Conservation (phyloP, 2,329 filamentous ascomycete species). For the Ascochyta rabiei region DNA sequence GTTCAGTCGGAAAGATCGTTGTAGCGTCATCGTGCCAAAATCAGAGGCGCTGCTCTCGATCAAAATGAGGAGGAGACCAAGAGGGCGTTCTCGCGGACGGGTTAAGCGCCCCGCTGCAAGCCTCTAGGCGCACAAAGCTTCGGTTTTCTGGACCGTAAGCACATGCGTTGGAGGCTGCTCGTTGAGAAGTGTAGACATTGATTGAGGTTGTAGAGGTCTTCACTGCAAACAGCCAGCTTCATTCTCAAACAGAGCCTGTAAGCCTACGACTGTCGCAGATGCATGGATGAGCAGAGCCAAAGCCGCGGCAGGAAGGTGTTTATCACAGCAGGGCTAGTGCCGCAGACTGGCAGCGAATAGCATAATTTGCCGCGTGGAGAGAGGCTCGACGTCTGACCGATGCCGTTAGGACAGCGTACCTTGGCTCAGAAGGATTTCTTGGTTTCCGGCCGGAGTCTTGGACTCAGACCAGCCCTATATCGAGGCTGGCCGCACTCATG, state of each 20-base stretch:
- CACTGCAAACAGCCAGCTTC: background rate
- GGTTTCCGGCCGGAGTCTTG: constrained; percentile 8
- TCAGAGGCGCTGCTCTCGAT: background rate
- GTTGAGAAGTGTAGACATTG: background rate
- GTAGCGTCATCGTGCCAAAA: background rate
- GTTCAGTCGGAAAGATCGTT: constrained; percentile 16
- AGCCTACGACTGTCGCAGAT: background rate
- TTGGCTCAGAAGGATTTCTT: constrained; percentile 13
- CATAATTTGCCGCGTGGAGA: background rate
- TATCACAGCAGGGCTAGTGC: constrained; percentile 1
- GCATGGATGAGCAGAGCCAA: constrained; percentile 1
- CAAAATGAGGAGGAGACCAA: background rate
- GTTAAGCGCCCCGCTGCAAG: background rate
- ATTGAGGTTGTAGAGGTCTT: background rate
- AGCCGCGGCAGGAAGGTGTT: constrained; percentile 12
- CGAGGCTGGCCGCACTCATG: background rate
- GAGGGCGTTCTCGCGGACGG: too few species aligned
- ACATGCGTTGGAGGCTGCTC: background rate
- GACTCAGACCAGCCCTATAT: constrained; percentile 8
- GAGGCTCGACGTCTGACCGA: constrained; percentile 13
- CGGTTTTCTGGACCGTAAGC: background rate
- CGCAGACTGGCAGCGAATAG: constrained; percentile 3
- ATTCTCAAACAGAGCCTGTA: background rate
- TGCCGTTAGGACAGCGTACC: constrained; percentile 20
- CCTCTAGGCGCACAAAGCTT: constrained; percentile 4